Evolutionary conservation across 768 basidiomycete species (phyloP), one percentile per base, ranked within the genome.

Genomic region (Lactifluus rugatus): DNA sequence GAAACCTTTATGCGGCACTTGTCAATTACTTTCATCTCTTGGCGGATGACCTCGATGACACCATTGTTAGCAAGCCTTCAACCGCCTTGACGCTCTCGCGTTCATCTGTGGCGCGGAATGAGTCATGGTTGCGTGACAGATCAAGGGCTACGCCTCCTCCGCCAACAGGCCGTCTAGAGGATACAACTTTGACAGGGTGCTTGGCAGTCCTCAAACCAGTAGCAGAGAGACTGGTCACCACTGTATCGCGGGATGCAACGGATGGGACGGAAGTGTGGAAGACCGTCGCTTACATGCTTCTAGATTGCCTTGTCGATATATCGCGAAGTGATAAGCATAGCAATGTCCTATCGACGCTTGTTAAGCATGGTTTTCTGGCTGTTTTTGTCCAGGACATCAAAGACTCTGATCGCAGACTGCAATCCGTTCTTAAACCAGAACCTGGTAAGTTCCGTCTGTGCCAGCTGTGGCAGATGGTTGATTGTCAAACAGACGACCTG

Each of bases 231-330:
- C 71, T 97, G 19, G 76, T 93, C 0, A 72, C 81, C 0, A 77
- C 82, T 37, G 75, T 95, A 39, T 82, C 89, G 21, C 78, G 91
- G n/a, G 95, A 98, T 67, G 93, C 93, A 1, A 88, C 91, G 54
- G 93, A 96, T 62, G 94, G 93, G 7, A 84, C 89, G 17, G 93
- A 97, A 70, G 90, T 97, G 2, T 98, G 95, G 95, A 91, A 91
- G 72, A 94, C 93, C 2, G 83, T 97, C 16, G 90, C 94, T 9
- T 97, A 93, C 68, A 87, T 93, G 76, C 75, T 93, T 2, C 75
- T 97, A 44, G 91, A 94, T 65, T 84, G 88, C 0, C 76, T 94
- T 8, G 78, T 87, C 17, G 80, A 87, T 45, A 73, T 94, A 0
- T 88, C 83, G 39, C 80, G 80, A 26, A 70, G 74, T 48, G 87